Evolutionary conservation across 331 rosid genomes (phyloP).

Genomic region (Acacia concinna): DNA sequence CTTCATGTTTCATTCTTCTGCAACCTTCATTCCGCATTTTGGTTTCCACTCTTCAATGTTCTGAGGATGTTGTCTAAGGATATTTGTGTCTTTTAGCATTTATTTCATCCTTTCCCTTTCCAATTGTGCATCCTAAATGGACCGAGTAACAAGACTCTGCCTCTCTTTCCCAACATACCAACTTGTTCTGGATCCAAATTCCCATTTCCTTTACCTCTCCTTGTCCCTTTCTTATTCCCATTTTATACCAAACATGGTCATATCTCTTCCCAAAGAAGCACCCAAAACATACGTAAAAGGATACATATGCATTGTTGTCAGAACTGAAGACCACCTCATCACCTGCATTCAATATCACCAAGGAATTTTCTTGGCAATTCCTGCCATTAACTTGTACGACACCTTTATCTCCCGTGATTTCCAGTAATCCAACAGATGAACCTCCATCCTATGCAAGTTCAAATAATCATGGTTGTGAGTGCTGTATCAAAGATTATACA

Average conservation of each 20-base stretch:
- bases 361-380: conserved; percentile 45
- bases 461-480: conserved; percentile 38
- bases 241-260: neutral
- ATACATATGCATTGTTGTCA: conserved; percentile 90
- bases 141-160: neutral
- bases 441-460: conserved; percentile 61
- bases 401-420: conserved; percentile 75
- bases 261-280: neutral
- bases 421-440: conserved; percentile 73
- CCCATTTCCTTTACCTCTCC: neutral
- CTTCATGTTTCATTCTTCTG: neutral
- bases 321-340: conserved; percentile 84
- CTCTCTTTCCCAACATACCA: neutral
- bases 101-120: neutral
- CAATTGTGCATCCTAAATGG: neutral
- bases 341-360: conserved; percentile 69
- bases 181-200: neutral
- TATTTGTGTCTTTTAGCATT: neutral
- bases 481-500: conserved; percentile 7
- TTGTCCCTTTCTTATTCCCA: neutral
- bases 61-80: neutral
- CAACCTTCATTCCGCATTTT: neutral
- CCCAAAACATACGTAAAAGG: conserved; percentile 49
- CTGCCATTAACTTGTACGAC: conserved; percentile 78
- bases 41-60: neutral